Evolutionary conservation across 352 stramenopile species (phyloP), one percentile per base, ranked within the genome.

Genomic region (Pythium rhizo-oryzae): DNA sequence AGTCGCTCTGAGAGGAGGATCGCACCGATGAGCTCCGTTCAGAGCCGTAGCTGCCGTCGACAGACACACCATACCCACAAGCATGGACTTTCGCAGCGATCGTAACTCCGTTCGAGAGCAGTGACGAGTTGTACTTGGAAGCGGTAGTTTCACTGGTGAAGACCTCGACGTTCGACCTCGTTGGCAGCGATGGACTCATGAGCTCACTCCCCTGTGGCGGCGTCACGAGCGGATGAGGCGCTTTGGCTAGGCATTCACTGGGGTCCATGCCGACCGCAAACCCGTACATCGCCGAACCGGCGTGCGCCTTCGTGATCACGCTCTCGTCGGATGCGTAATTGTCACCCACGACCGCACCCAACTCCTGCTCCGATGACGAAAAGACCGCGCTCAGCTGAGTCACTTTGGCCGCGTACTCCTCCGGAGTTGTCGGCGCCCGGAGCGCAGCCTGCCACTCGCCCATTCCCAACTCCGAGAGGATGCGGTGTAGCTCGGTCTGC

Each of bases 91-190:
- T 43, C 37, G 37, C 37, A 43, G 37, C 8, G 15, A 43, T 43
- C 3, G 37, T 43, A 9, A 11, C 37, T 4, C 37, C 37, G 37
- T 43, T 43, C 37, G 37, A 43, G 13, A 43, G 37, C 37, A 28
- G 47, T 9, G 24, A 53, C 47, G 19, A 53, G 47, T 2, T 53
- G n/a, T 53, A 61, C 54, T 37, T 61, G 30, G 19, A 61, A 11
- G 37, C 37, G 37, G 37, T 18, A 4, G 37, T 18, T 4, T 33
- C 41, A 23, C 44, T 64, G 21, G 35, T 64, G 41, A 24, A 55
- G 3, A 43, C 15, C 37, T 43, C 15, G 15, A 43, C 37, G 37
- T 43, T 43, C 37, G 37, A 43, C 37, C 37, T 12, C 37, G 37
- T 18, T 3, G 37, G 37, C 9, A 43, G 37, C 9, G 37, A 43